Evolutionary conservation across 805 yeast genomes (phyloP), one percentile per base, ranked within the genome.

Genomic region (Nematodospora valgi): DNA sequence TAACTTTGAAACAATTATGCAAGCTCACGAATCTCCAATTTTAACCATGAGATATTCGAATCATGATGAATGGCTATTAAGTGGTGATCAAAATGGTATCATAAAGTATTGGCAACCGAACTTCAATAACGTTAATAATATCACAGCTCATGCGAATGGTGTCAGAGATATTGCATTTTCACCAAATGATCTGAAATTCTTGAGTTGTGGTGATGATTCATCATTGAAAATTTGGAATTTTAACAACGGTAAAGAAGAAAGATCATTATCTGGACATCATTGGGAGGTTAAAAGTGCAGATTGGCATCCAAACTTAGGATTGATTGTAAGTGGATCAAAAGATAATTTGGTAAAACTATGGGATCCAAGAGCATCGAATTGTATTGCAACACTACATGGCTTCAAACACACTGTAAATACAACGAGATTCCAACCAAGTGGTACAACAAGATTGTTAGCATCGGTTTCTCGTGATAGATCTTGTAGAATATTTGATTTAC

Each of bases 221-320:
- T 74, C 82, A 5, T 66, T 91, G 41, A 94, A 93, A 55, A 81
- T 93, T 24, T 93, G 98, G 97, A 86, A 89, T 60, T 93, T 93
- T 62, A 82, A 86, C 52, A 86, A 83, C 52, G 93, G 93, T 23
- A 67, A 74, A 39, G 93, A 86, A 47, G 99, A 93, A 54, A 64
- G 85, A 31, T 70, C 77, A 0, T 67, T 93, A 36, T 72, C 79
- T 16, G 98, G 98, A 2, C 99, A 93, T 61, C 96, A 94, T 56
- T 93, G 99, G 99, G 99, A 93, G 60, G 97, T 93, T 15, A 93
- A 93, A 55, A 79, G 89, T 36, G 86, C 94, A 35, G 98, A 93
- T 58, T 93, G 99, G 99, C 99, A 93, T 59, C 86, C 95, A 4
- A 70, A 73, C 9, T 64, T 86, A 59, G 96, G 97, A 0, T 68